Base-by-base conservation (phyloP, 2,329 filamentous ascomycete genomes). In the Venturiaceae sp. region DNA sequence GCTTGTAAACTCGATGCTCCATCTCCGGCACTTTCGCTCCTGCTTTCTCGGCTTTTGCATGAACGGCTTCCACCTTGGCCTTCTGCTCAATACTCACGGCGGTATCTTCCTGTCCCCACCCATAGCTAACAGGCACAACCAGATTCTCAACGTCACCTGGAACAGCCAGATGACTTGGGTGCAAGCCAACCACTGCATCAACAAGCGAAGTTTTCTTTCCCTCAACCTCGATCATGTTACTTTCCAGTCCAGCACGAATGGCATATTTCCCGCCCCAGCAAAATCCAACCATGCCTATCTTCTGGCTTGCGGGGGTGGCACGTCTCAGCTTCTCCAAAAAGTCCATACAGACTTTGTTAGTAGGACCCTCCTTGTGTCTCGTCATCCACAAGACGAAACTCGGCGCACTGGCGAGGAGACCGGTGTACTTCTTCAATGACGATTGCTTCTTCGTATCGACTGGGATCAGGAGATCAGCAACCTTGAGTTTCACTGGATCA, bases 261-360 rank as follows among this genome's bases (percentile, higher is more conserved):
- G 68, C 67, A 61, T 71, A 71, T 53, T 60, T 64, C 14, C 72
- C 72, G 21, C 71, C 72, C 71, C 71, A 74, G 63, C 71, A 75
- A 57, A 72, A 62, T 58, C 73, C 63, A 59, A 67, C 66, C 62
- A 72, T 70, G 11, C 69, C 67, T 57, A 70, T 70, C 64, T 73
- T 74, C 47, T 62, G 61, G 23, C 34, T 61, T 13, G 19, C 57
- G 14, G 66, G 67, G 9, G 67, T 72, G 19, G 62, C 69, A 13
- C 63, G 66, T 54, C 70, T 62, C 61, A 73, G 58, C 28, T 57
- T 60, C 23, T 55, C 28, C 44, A 74, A 58, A 56, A 71, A 73
- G 7, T 74, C 68, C 46, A 68, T 66, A 61, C 71, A 74, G 2
- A 66, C 59, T 50, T 68, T 66, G n/a, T 72, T 64, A 0, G 69